Evolutionary conservation across 2,329 filamentous ascomycete genomes (phyloP).

Genomic region (Colletotrichum coccodes): DNA sequence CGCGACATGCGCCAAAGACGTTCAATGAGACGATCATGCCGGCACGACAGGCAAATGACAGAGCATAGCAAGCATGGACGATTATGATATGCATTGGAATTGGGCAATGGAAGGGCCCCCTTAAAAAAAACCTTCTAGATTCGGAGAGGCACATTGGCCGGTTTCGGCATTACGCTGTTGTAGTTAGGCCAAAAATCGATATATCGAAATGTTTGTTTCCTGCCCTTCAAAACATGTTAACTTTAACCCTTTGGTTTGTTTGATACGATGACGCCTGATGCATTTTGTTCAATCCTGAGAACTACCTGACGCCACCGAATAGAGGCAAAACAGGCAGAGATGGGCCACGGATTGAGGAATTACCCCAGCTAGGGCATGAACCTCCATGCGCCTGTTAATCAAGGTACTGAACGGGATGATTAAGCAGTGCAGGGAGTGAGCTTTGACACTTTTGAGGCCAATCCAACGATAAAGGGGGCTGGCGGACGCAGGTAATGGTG

Average conservation of each 20-base stretch:
- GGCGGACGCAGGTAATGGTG: background rate
- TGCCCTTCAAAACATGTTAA: background rate
- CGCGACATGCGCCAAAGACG: conserved; percentile 25
- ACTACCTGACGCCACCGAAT: background rate
- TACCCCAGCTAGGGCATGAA: background rate
- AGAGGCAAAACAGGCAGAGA: background rate
- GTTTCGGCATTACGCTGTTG: conserved; percentile 20
- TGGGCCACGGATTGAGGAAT: background rate
- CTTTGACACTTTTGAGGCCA: conserved; percentile 7
- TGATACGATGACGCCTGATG: no score
- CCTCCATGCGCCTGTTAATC: no score
- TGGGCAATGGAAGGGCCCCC: conserved; percentile 10
- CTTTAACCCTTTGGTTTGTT: background rate
- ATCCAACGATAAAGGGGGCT: conserved; percentile 17
- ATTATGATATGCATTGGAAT: conserved; percentile 30
- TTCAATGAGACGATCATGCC: conserved; percentile 32
- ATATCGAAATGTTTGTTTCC: conserved; percentile 24
- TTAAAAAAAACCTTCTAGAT: background rate
- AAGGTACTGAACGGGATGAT: no score
- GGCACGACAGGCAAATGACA: conserved; percentile 34
- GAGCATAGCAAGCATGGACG: conserved; percentile 33
- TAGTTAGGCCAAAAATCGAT: conserved; percentile 27
- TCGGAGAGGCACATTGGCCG: conserved; percentile 24
- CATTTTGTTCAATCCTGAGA: no score
- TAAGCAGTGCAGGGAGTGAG: background rate